Evolutionary conservation across 2,329 filamentous ascomycete species (phyloP), one percentile per base, ranked within the genome.

Genomic region (Clarireedia monteithiana): DNA sequence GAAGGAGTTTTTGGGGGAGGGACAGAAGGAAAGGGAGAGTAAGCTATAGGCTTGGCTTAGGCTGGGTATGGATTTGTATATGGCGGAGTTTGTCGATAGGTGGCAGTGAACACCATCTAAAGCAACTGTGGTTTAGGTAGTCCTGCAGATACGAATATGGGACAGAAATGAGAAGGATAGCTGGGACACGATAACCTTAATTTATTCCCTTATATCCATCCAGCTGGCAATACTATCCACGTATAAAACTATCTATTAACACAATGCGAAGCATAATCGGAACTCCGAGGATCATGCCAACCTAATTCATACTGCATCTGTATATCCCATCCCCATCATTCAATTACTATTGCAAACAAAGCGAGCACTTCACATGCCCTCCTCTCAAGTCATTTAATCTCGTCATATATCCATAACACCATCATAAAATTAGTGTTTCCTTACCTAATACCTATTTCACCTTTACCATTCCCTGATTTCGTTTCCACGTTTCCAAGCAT

Each of bases 361-460:
- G 62, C 67, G 67, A 68, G 67, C 67, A 56, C 67, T 69, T 69
- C 67, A 67, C 66, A 65, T 34, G 46, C 51, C 39, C 34, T 67
- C 63, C 63, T 60, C 61, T 26, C 10, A 23, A 27, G 36, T 40
- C 30, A 12, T 23, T n/a, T 40, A 12, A 20, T 42, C 15, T 14
- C n/a, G 3, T 20, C 10, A 34, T 34, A 30, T 9, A 34, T 34
- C 30, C 30, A 12, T 26, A 39, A 53, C 42, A 40, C 30, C 42
- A 1, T n/a, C n/a, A 12, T 20, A n/a, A n/a, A 42, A 20, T 46
- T 46, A 14, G 2, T 24, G 20, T 23, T 12, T 23, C 6, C 38
- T n/a, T 30, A 10, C 10, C 20, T 1, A 17, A 17, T 30, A 4
- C 14, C 14, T n/a, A 24, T 40, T 10, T 38, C 15, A 10, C 36